A percentile compares a stretch with the other conserved stretches of the same genome.
These are phyloP conservation scores for Pythium oligandrum DNA, from an alignment of 352 stramenopile species.

Conservation along the genomic window DNA sequence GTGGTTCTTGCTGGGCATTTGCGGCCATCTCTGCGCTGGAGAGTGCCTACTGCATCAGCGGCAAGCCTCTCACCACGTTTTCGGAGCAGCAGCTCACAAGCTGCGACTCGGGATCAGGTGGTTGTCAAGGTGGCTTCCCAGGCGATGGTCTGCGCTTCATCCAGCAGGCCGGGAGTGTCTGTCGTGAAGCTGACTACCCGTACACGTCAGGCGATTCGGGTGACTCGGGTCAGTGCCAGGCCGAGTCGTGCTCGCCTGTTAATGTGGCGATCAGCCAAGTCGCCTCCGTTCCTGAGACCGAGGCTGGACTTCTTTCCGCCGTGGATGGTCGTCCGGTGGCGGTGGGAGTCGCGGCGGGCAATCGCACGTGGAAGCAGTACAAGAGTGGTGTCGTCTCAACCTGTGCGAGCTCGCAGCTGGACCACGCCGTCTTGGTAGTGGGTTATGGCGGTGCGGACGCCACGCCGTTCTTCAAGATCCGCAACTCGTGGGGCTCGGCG, in stretches of 20 bases:
- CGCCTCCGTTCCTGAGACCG: constrained; percentile 63
- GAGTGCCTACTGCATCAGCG: constrained; percentile 84
- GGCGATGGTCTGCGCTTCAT: constrained; percentile 89
- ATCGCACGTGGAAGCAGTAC: constrained; percentile 98
- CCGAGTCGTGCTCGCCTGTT: constrained; percentile 23
- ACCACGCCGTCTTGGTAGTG: constrained; percentile 97
- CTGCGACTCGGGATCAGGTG: constrained; percentile 81
- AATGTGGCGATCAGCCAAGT: constrained; percentile 28
- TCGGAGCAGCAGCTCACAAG: constrained; percentile 92
- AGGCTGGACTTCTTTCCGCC: constrained; percentile 80
- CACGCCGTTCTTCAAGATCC: constrained; percentile 92
- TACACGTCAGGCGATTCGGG: constrained; percentile 66
- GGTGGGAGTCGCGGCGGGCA: constrained; percentile 93
- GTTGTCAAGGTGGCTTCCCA: constrained; percentile 87
- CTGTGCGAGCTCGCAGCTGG: constrained; percentile 85
- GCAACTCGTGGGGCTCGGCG: constrained; percentile 95
- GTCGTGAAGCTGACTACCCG: constrained; percentile 62
- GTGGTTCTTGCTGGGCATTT: constrained; percentile 98
- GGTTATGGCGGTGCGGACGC: constrained; percentile 81
- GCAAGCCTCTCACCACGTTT: constrained; percentile 65
- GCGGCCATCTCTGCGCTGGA: constrained; percentile 90
- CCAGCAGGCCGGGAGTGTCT: constrained; percentile 74
- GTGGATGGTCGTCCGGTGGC: constrained; percentile 90
- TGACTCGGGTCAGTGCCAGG: constrained; percentile 25
- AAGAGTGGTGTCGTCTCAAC: constrained; percentile 85